Percentiles rank a stretch among this genome's conserved stretches.
Evolutionary conservation across 1,284 basidiomycete species (phyloP).

Genomic region (Cryptococcus floricola): DNA sequence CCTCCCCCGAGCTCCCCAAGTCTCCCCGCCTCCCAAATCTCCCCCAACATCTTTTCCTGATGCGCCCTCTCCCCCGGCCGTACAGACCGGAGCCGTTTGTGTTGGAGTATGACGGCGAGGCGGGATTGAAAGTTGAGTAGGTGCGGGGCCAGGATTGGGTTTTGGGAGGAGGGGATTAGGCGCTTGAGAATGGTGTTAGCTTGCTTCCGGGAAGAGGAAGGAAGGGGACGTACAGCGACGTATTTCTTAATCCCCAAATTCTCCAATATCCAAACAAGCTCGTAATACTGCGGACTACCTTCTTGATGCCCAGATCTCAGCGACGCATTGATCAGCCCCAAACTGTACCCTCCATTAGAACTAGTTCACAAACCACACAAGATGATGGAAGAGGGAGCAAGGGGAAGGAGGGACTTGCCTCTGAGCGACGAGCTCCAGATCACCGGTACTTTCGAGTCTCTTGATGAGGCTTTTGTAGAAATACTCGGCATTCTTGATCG

Average conservation of each 20-base stretch:
- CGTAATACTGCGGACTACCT: conserved; percentile 30
- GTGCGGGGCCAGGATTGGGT: conserved; percentile 73
- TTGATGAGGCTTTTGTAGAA: conserved; percentile 58
- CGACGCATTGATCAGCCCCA: conserved; percentile 81
- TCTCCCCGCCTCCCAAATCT: conserved; percentile 63
- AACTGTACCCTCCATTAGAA: conserved; percentile 49
- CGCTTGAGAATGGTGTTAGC: conserved; percentile 54
- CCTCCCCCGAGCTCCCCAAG: conserved; percentile 14
- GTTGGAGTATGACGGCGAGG: conserved; percentile 73
- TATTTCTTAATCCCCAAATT: conserved; percentile 74
- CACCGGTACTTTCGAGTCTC: conserved; percentile 67
- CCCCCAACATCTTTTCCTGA: conserved; percentile 63
- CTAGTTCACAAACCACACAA: neutral
- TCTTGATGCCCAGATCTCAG: conserved; percentile 38
- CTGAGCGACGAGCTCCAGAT: conserved; percentile 77
- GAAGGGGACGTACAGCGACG: conserved; percentile 61
- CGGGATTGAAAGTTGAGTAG: conserved; percentile 91
- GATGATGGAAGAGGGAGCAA: neutral
- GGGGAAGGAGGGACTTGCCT: conserved; percentile 56
- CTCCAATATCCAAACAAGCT: conserved; percentile 56
- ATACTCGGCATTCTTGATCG: conserved; percentile 20
- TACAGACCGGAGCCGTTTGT: conserved; percentile 72
- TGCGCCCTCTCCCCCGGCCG: conserved; percentile 61
- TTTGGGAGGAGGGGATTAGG: conserved; percentile 68
- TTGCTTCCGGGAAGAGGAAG: neutral